A percentile compares a stretch with the other conserved stretches of the same genome.
Conservation (phyloP, 2,329 filamentous ascomycete species). For the Pseudocercospora fuligena region DNA sequence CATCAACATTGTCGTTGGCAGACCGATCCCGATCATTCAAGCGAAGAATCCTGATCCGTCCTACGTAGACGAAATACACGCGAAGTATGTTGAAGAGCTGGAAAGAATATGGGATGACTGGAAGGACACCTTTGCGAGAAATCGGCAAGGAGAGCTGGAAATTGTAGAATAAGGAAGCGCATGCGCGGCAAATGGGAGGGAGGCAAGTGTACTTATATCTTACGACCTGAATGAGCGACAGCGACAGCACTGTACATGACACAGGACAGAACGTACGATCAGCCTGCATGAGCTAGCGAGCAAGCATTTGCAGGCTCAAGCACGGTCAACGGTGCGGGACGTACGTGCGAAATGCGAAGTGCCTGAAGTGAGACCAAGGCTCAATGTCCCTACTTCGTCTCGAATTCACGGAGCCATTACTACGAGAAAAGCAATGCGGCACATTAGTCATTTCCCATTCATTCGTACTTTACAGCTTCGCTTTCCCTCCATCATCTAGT, state of each 20-base stretch:
- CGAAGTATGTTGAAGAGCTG: slow-evolving; percentile 76
- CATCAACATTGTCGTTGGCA: slow-evolving; percentile 87
- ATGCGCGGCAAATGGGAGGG: background rate
- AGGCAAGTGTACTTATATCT: background rate
- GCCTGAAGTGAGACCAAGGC: background rate
- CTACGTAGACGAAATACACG: slow-evolving; percentile 82
- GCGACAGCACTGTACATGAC: background rate
- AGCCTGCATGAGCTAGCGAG: background rate
- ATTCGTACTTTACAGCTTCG: slow-evolving; percentile 14
- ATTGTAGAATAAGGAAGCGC: slow-evolving; percentile 59
- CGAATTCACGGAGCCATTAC: background rate
- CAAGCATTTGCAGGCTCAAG: background rate
- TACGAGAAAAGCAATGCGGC: background rate
- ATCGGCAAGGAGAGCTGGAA: slow-evolving; percentile 68
- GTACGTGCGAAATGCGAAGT: no score
- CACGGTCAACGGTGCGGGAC: no score
- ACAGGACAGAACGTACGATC: background rate
- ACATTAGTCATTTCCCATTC: background rate
- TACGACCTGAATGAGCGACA: background rate
- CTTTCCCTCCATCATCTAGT: slow-evolving; percentile 27
- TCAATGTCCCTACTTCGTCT: background rate
- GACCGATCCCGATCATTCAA: slow-evolving; percentile 73
- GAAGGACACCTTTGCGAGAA: slow-evolving; percentile 74
- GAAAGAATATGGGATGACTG: slow-evolving; percentile 74
- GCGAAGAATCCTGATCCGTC: slow-evolving; percentile 68